These are phyloP conservation scores for Cryphonectria radicalis DNA, from an alignment of 2,329 filamentous ascomycete genomes.

Conservation along the genomic window DNA sequence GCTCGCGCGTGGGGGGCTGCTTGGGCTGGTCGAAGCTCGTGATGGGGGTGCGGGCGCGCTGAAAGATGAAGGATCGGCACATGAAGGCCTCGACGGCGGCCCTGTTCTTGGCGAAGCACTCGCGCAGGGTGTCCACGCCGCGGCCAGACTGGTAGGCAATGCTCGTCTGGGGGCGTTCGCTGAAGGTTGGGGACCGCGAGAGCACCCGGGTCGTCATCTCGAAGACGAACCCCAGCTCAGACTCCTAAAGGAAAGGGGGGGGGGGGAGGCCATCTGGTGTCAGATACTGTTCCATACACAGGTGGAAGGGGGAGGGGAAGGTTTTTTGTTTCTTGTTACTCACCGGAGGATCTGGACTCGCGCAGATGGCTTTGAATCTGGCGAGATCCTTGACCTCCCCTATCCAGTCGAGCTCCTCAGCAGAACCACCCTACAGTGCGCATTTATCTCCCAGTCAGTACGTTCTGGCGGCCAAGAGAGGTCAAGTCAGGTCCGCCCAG, in stretches of 20 bases:
- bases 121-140: constrained; percentile 50
- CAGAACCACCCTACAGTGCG: constrained; percentile 19
- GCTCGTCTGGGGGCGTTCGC: constrained; percentile 37
- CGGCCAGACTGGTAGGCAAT: constrained; percentile 50
- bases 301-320: background rate
- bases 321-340: constrained; percentile 10
- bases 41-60: constrained; percentile 51
- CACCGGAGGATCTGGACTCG: constrained; percentile 45
- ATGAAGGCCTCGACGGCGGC: constrained; percentile 64
- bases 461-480: background rate
- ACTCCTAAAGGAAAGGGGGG: constrained; percentile 37
- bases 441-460: background rate
- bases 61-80: constrained; percentile 66
- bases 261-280: background rate
- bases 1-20: constrained; percentile 44
- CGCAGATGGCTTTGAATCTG: constrained; percentile 50
- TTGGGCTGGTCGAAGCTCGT: constrained; percentile 24
- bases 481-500: background rate
- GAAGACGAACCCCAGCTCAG: constrained; percentile 54
- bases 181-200: constrained; percentile 45
- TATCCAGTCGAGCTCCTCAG: constrained; percentile 27
- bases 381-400: constrained; percentile 49
- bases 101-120: constrained; percentile 49
- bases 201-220: constrained; percentile 51
- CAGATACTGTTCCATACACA: background rate